Base-by-base conservation (phyloP, 768 basidiomycete genomes). In the Lactarius vividus region DNA sequence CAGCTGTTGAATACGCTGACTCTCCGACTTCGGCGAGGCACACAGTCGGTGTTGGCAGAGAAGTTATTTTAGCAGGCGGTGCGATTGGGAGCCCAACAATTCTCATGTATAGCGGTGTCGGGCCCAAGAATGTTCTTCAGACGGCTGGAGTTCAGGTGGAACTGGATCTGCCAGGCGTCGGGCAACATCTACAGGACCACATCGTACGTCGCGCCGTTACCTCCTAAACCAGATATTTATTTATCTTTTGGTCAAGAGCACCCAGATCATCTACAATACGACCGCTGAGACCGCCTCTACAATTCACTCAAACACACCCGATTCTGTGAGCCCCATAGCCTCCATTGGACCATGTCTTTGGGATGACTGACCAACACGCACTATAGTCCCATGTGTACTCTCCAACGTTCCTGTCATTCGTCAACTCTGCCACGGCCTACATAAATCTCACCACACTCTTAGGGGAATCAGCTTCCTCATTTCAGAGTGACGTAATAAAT, bases 391-490 rank as follows among this genome's bases (percentile, higher is more conserved):
- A 65, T 61, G 71, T 66, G 20, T 67, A 66, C 29, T 74, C 70
- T 31, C 63, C 73, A 20, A 64, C 70, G 60, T 84, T 84, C 74
- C 70, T 80, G 18, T 87, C 85, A 3, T 84, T 82, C 73, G 78
- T 88, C 72, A 89, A 88, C 78, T 81, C 84, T 39, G 87, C 86
- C 4, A 84, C 84, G 44, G 83, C 83, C 8, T 89, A 86, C 72
- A 78, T 81, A 69, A 86, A 86, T 74, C 75, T 80, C 66, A 80
- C 81, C 42, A 74, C 74, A 39, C 78, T 85, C 37, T 77, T 85
- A 65, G 79, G 75, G 18, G 37, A 58, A 13, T 75, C 66, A n/a
- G 78, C 77, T 15, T 42, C 72, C 6, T 71, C 72, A 13, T 76
- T 81, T 69, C 71, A 77, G 62, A 72, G 73, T 29, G 72, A 75